Evolutionary conservation across 306 rosid genomes (phyloP), one percentile per base, ranked within the genome.

Genomic region (Coriaria nepalensis): DNA sequence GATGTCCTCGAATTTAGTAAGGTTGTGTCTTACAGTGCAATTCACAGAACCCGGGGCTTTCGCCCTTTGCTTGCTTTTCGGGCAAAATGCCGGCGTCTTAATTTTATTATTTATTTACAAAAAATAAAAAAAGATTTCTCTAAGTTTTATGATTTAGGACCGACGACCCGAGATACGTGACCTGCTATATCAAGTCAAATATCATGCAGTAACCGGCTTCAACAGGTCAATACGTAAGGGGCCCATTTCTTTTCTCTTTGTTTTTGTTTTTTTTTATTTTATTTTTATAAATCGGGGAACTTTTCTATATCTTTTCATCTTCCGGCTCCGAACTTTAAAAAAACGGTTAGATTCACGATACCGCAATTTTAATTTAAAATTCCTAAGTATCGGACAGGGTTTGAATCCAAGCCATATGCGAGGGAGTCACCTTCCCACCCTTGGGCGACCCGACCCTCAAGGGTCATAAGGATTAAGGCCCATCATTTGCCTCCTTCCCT

Each of bases 51-150:
- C 29, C 29, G 29, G 29, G 29, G 29, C 1, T 20, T 20, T 20
- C 29, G 29, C 2, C 47, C 37, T 47, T 38, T 47, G 53, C 62
- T 57, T 57, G 47, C 62, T 57, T 57, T 57, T 37, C 6, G 40
- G 52, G 33, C 43, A 57, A 57, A 34, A 35, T 57, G 45, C 35
- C 46, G 53, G 13, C 5, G 43, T 11, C 36, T 45, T 35, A 43
- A 49, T 43, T 57, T 44, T 20, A 20, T 20, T 20, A 20, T 20
- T 20, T 1, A 20, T 20, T 20, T 20, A 20, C n/a, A 20, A 20
- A 1, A 20, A 1, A 20, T 20, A 20, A 20, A 20, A 20, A 20
- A 20, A n/a, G n/a, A n/a, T n/a, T n/a, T n/a, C n/a, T 57, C 29
- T 37, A 33, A 32, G 9, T 52, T 44, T 7, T 11, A 43, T 42